Percentiles rank a stretch among this genome's conserved stretches.
Conservation (phyloP, 306 rosid genomes). For the Rosa lucieae region DNA sequence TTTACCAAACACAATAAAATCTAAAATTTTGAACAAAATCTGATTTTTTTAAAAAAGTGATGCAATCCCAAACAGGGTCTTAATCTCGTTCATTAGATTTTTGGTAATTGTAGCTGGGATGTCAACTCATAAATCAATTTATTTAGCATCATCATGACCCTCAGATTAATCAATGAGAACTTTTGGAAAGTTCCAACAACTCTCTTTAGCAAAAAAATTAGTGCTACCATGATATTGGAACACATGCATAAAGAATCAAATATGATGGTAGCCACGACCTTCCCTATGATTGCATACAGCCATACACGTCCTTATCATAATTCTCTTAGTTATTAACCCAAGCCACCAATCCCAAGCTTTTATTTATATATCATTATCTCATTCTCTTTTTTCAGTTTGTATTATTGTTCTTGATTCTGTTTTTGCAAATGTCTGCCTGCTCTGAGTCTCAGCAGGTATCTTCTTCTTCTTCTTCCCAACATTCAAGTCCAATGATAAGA, state of each 20-base stretch:
- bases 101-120: background rate
- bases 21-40: no score
- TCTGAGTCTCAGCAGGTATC: slow-evolving; percentile 24
- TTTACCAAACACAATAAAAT: no score
- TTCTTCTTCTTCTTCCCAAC: slow-evolving; percentile 9
- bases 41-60: no score
- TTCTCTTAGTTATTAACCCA: slow-evolving; percentile 8
- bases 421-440: slow-evolving; percentile 35
- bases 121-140: background rate
- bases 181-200: slow-evolving; percentile 14
- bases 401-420: slow-evolving; percentile 21
- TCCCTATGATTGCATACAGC: slow-evolving; percentile 54
- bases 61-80: background rate
- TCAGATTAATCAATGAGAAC: background rate
- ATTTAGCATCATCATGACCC: background rate
- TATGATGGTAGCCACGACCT: slow-evolving; percentile 53
- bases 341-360: background rate
- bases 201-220: background rate
- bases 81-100: background rate
- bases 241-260: slow-evolving; percentile 28
- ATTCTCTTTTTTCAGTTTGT: slow-evolving; percentile 19
- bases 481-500: slow-evolving; percentile 16
- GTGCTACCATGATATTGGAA: slow-evolving; percentile 9
- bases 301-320: slow-evolving; percentile 62
- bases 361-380: slow-evolving; percentile 1